Evolutionary conservation across 306 rosid species (phyloP).

Genomic region (Styphnolobium japonicum): DNA sequence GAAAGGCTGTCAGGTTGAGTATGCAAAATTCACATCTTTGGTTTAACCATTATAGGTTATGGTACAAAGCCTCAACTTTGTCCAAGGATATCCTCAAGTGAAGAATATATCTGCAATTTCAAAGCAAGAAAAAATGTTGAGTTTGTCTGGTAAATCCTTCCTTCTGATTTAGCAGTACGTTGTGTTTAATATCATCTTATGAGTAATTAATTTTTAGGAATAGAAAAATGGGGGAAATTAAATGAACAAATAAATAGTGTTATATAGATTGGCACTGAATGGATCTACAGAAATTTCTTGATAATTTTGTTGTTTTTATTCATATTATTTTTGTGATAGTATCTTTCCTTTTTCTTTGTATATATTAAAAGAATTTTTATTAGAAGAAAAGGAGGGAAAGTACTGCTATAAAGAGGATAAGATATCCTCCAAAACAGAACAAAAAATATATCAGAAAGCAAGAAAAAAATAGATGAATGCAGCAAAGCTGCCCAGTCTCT

Average conservation of each 20-base stretch:
- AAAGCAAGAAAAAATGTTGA: neutral
- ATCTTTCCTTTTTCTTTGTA: neutral
- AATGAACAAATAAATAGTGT: neutral
- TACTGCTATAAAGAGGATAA: neutral
- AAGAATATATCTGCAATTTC: neutral
- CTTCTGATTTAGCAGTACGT: neutral
- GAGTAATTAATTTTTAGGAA: neutral
- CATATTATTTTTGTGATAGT: neutral
- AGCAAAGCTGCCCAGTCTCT: too few species aligned
- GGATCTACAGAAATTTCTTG: neutral
- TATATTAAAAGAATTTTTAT: neutral
- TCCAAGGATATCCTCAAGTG: constrained; percentile 27
- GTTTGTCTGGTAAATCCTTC: constrained; percentile 32
- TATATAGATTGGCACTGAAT: neutral
- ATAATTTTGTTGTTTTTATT: neutral
- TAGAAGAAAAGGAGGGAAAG: neutral
- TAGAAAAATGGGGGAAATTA: neutral
- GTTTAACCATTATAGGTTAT: constrained; percentile 39
- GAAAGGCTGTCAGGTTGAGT: constrained; percentile 1
- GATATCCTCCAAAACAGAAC: neutral
- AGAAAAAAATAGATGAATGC: neutral
- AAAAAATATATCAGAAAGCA: neutral
- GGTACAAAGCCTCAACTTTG: constrained; percentile 53
- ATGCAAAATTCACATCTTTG: neutral
- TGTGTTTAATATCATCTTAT: neutral